phyloP scores from a whole-genome alignment of 352 stramenopile genomes.

The Phytophthora parvispora region DNA sequence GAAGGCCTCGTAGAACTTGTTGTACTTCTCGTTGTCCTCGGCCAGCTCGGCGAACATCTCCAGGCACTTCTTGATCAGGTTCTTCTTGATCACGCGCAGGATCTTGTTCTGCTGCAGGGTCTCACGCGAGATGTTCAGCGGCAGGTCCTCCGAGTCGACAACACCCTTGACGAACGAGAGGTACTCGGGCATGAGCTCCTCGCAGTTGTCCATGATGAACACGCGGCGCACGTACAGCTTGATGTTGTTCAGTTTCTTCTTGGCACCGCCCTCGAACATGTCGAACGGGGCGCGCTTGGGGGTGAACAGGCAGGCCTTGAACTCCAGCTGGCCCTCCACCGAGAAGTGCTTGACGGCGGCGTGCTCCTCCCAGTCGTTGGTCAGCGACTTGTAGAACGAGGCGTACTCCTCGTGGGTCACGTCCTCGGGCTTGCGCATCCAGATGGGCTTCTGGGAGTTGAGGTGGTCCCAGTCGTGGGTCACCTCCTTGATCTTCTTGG shows the following conservation, averaged over 20 bases:
- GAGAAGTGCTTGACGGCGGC: slow-evolving; percentile 99
- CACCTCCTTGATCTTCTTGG: slow-evolving; percentile 98
- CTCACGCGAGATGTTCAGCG: slow-evolving; percentile 99
- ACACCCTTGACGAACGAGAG: slow-evolving; percentile 99
- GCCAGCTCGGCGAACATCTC: slow-evolving; percentile 99
- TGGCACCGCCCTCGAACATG: slow-evolving; percentile 99
- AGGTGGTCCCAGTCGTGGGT: slow-evolving; percentile 99
- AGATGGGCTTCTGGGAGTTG: slow-evolving; percentile 99
- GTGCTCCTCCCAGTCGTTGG: slow-evolving; percentile 99
- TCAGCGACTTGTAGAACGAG: slow-evolving; percentile 99
- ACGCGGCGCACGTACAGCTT: slow-evolving; percentile 99
- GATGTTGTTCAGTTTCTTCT: slow-evolving; percentile 99
- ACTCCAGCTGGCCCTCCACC: slow-evolving; percentile 99
- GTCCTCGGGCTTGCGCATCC: slow-evolving; percentile 99
- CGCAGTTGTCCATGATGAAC: slow-evolving; percentile 99
- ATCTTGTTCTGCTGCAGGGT: slow-evolving; percentile 99
- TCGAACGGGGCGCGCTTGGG: slow-evolving; percentile 99
- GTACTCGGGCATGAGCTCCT: slow-evolving; percentile 99
- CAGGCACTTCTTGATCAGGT: slow-evolving; percentile 99
- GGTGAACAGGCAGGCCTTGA: slow-evolving; percentile 98
- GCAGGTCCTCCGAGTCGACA: slow-evolving; percentile 99
- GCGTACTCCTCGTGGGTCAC: slow-evolving; percentile 99
- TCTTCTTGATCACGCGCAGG: slow-evolving; percentile 99
- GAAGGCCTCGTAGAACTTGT: slow-evolving; percentile 99
- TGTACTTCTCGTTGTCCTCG: slow-evolving; percentile 98